Conservation (phyloP, 495 filamentous ascomycete genomes). For the Neurospora sp. region DNA sequence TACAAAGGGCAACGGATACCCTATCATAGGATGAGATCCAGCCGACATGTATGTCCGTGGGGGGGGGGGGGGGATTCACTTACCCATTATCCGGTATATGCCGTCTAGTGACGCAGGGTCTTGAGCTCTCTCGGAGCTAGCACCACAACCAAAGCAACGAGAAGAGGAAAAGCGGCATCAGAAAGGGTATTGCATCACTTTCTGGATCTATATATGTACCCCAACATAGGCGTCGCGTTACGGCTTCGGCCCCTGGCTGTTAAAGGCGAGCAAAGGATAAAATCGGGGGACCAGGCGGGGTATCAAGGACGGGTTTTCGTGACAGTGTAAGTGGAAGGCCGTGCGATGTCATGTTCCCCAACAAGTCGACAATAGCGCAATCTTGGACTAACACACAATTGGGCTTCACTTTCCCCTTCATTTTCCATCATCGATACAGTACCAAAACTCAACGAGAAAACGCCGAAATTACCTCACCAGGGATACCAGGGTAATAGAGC, state of each 20-base stretch:
- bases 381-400: background rate
- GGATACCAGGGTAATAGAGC: background rate
- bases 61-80: background rate
- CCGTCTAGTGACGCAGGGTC: background rate
- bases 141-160: background rate
- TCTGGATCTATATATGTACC: background rate
- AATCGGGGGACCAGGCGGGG: background rate
- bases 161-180: background rate
- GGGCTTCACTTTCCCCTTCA: background rate
- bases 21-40: background rate
- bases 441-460: background rate
- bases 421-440: background rate
- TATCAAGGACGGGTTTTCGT: background rate
- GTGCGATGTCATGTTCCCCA: background rate
- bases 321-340: background rate
- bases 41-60: background rate
- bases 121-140: background rate
- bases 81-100: background rate
- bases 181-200: background rate
- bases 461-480: background rate
- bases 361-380: background rate
- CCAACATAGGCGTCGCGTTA: background rate
- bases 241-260: background rate
- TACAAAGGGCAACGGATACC: background rate
- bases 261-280: background rate